A percentile compares a stretch with the other conserved stretches of the same genome.
Evolutionary conservation across 1,139 yeast genomes (phyloP).

Genomic region (Geotrichum bryndzae): DNA sequence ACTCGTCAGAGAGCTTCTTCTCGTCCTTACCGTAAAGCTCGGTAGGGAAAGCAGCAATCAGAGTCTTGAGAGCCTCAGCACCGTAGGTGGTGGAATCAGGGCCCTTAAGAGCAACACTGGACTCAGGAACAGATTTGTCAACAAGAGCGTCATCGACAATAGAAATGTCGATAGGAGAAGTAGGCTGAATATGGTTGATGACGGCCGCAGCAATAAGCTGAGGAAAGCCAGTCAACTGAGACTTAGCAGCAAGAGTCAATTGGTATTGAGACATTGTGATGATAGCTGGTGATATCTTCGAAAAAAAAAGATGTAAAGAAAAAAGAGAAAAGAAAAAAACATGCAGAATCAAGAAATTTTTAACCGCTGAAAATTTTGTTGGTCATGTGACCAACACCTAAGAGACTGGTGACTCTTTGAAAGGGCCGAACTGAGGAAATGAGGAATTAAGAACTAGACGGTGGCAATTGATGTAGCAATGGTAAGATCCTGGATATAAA

Average conservation of each 20-base stretch:
- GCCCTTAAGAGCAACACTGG: conserved; percentile 43
- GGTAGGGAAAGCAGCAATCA: conserved; percentile 41
- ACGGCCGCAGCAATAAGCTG: conserved; percentile 71
- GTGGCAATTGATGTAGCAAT: too few species aligned
- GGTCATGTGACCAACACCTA: background rate
- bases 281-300: background rate
- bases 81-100: conserved; percentile 44
- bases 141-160: conserved; percentile 42
- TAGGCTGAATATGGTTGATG: conserved; percentile 50
- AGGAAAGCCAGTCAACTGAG: conserved; percentile 76
- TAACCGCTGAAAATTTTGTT: background rate
- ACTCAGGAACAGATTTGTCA: conserved; percentile 33
- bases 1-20: conserved; percentile 35
- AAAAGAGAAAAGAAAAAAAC: background rate
- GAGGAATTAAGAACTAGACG: background rate
- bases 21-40: conserved; percentile 28
- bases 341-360: background rate
- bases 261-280: conserved; percentile 14
- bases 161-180: conserved; percentile 51
- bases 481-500: too few species aligned
- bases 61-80: conserved; percentile 41
- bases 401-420: background rate
- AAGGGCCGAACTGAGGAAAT: background rate
- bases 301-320: background rate
- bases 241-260: conserved; percentile 70